phyloP scores from a whole-genome alignment of 2,329 filamentous ascomycete species.

The Lachnellula subtilissima region DNA sequence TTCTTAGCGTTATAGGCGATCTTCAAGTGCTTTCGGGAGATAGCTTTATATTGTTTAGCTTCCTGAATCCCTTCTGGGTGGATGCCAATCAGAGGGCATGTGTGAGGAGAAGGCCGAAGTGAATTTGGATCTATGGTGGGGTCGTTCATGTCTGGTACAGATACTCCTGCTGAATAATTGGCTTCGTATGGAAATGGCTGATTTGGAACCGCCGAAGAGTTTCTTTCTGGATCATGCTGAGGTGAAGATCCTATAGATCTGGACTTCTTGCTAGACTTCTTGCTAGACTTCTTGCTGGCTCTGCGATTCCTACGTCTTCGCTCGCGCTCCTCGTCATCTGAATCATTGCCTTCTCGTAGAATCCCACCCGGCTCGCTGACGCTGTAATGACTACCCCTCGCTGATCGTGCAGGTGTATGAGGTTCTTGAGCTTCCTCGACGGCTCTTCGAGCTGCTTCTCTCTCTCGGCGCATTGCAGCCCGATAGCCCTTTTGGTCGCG shows the following conservation, averaged over 20 bases:
- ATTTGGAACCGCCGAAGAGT: constrained; percentile 27
- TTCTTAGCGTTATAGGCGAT: constrained; percentile 64
- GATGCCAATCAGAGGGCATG: constrained; percentile 64
- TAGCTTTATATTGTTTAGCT: constrained; percentile 61
- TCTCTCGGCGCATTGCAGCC: constrained; percentile 42
- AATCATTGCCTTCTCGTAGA: constrained; percentile 58
- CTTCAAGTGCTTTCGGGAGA: constrained; percentile 69
- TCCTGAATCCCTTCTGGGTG: constrained; percentile 63
- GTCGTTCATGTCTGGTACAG: constrained; percentile 55
- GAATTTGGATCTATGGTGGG: constrained; percentile 52
- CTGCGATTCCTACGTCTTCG: constrained; percentile 40
- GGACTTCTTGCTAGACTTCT: constrained; percentile 38
- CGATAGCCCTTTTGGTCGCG: constrained; percentile 62
- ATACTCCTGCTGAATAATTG: constrained; percentile 37
- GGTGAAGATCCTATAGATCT: constrained; percentile 43
- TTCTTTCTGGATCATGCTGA: constrained; percentile 28
- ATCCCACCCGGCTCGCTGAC: constrained; percentile 68
- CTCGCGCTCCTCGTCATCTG: constrained; percentile 48
- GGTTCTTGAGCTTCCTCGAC: constrained; percentile 40
- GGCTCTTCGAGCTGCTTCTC: constrained; percentile 43
- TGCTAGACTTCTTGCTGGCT: constrained; percentile 34
- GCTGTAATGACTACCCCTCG: constrained; percentile 37
- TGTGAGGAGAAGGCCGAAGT: constrained; percentile 55
- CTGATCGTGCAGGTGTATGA: constrained; percentile 46
- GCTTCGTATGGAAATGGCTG: constrained; percentile 43